These are phyloP conservation scores for Aquilaria agallochum DNA, from an alignment of 441 rosid genomes.

Conservation along the genomic window DNA sequence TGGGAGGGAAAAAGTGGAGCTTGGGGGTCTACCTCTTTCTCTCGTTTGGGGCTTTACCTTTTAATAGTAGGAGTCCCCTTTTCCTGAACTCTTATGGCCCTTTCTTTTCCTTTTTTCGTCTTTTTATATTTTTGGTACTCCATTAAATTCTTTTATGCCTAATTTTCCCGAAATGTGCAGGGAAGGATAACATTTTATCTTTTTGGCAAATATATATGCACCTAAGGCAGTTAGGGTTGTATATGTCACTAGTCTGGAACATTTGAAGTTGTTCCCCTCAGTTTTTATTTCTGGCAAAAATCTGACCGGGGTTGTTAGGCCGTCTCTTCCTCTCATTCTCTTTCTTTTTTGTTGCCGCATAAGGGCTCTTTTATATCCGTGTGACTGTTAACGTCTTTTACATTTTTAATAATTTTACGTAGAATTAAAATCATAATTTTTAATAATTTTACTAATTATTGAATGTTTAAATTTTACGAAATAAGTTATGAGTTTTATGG, in stretches of 20 bases:
- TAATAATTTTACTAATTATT: too few species aligned
- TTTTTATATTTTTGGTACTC: too few species aligned
- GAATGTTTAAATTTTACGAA: too few species aligned
- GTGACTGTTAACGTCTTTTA: too few species aligned
- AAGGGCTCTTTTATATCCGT: too few species aligned
- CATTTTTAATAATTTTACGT: too few species aligned
- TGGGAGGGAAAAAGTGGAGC: neutral
- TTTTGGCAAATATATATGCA: constrained; percentile 21
- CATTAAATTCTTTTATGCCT: too few species aligned
- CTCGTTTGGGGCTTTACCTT: constrained; percentile 10
- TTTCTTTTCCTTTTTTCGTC: constrained; percentile 4
- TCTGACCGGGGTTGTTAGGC: too few species aligned
- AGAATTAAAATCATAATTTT: too few species aligned
- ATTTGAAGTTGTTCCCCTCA: constrained; percentile 13
- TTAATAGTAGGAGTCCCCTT: constrained; percentile 5
- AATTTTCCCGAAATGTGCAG: constrained; percentile 21
- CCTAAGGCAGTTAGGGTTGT: constrained; percentile 18
- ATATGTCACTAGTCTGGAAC: constrained; percentile 22
- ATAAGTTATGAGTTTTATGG: too few species aligned
- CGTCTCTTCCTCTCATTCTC: constrained; percentile 7
- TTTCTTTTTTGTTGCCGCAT: neutral
- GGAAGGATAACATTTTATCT: constrained; percentile 7
- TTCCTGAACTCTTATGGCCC: constrained; percentile 1
- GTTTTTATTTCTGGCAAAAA: too few species aligned
- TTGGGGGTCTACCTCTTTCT: constrained; percentile 4